Percentiles rank a stretch among this genome's conserved stretches.
Conservation (phyloP, 306 rosid genomes). For the Dryas octopetala region DNA sequence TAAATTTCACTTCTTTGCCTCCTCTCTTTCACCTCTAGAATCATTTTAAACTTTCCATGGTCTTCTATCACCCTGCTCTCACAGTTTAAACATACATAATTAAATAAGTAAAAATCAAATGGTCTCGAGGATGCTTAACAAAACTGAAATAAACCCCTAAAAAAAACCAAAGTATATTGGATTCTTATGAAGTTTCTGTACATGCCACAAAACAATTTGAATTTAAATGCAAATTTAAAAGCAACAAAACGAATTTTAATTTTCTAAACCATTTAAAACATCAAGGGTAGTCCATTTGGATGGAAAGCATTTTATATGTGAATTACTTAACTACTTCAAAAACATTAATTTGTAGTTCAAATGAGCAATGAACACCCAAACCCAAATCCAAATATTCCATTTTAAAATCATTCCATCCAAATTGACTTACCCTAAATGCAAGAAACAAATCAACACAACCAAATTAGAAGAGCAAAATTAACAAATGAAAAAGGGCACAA, state of each 20-base stretch:
- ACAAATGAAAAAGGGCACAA: background rate
- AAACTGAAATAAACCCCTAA: background rate
- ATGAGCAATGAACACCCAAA: background rate
- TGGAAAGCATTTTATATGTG: background rate
- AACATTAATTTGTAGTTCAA: background rate
- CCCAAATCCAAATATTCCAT: background rate
- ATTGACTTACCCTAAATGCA: no score
- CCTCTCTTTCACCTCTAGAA: constrained; percentile 60
- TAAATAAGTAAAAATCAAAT: background rate
- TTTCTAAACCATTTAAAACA: background rate
- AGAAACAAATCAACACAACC: no score
- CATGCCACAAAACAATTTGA: background rate
- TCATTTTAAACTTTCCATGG: constrained; percentile 54
- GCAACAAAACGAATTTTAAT: background rate
- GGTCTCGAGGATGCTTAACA: no score
- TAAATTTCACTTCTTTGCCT: constrained; percentile 60
- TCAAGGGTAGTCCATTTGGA: background rate
- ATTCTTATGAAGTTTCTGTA: background rate
- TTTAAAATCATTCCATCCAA: background rate
- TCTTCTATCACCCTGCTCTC: constrained; percentile 63
- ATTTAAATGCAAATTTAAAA: background rate
- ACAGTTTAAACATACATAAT: background rate
- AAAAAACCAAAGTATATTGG: background rate
- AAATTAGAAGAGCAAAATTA: no score
- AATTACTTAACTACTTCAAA: background rate